Evolutionary conservation across 2,329 filamentous ascomycete genomes (phyloP).

Genomic region (Pseudogymnoascus sp.): DNA sequence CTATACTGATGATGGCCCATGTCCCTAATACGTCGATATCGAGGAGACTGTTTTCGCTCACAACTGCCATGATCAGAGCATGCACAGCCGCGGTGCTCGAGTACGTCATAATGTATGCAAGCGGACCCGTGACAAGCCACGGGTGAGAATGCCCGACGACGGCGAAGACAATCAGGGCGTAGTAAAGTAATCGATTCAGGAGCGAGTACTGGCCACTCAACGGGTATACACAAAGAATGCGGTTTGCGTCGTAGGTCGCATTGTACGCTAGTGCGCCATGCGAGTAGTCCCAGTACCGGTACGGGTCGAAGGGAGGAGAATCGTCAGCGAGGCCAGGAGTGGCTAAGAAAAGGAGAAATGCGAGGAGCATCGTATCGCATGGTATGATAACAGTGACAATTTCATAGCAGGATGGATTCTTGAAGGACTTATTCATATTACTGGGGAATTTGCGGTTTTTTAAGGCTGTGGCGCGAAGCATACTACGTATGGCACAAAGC

Average conservation of each 20-base stretch:
- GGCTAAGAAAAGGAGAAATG: not conserved
- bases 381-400: not conserved
- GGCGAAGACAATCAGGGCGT: not conserved
- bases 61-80: not conserved
- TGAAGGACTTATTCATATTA: not conserved
- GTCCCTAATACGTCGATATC: not conserved
- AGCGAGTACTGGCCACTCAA: not conserved
- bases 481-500: not conserved
- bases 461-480: not conserved
- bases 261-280: not conserved
- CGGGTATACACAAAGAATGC: not conserved
- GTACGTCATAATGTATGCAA: not conserved
- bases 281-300: not conserved
- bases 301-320: not conserved
- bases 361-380: not conserved
- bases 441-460: not conserved
- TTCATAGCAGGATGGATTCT: not conserved
- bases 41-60: not conserved
- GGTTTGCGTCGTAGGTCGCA: not conserved
- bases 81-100: not conserved
- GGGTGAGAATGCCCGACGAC: not conserved
- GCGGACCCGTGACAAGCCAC: not conserved
- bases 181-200: not conserved
- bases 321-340: not conserved
- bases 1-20: not conserved